A percentile compares a stretch with the other conserved stretches of the same genome.
These are phyloP conservation scores for Cryptosporidium andersoni DNA, from an alignment of 169 alveolate genomes.

Conservation along the genomic window DNA sequence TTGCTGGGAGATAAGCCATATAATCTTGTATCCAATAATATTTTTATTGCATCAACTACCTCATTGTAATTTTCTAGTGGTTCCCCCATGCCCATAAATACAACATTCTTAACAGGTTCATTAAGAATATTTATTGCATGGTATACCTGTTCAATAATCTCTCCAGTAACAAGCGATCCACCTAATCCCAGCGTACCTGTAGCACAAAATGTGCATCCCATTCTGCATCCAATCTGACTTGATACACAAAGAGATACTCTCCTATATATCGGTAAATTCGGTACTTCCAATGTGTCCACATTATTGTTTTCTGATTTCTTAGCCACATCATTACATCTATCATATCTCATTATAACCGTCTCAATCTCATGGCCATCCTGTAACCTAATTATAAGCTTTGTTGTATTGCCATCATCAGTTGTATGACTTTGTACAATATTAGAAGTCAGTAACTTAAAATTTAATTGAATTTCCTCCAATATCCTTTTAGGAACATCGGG, in stretches of 20 bases:
- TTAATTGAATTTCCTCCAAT: constrained; percentile 6
- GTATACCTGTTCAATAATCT: constrained; percentile 75
- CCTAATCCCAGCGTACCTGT: constrained; percentile 76
- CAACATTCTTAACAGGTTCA: constrained; percentile 74
- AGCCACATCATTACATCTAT: neutral
- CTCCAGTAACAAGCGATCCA: constrained; percentile 75
- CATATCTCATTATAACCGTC: constrained; percentile 60
- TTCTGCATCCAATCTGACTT: constrained; percentile 76
- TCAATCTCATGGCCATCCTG: constrained; percentile 67
- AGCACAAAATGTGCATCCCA: constrained; percentile 79
- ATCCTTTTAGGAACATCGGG: constrained; percentile 26
- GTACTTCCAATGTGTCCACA: neutral
- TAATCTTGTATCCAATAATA: constrained; percentile 18
- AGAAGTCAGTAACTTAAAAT: constrained; percentile 21
- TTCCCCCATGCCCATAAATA: constrained; percentile 81
- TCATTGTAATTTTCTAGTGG: constrained; percentile 77
- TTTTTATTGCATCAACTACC: constrained; percentile 71
- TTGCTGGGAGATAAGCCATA: constrained; percentile 59
- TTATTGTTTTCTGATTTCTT: neutral
- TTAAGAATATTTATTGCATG: constrained; percentile 52
- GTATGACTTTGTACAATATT: constrained; percentile 13
- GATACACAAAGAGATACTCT: constrained; percentile 72
- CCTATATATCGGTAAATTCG: constrained; percentile 7
- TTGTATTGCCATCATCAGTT: constrained; percentile 60
- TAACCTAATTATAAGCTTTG: constrained; percentile 52